These are phyloP conservation scores for Dimargaris cristalligena DNA, from an alignment of 192 early-diverging fungal species.

Conservation along the genomic window DNA sequence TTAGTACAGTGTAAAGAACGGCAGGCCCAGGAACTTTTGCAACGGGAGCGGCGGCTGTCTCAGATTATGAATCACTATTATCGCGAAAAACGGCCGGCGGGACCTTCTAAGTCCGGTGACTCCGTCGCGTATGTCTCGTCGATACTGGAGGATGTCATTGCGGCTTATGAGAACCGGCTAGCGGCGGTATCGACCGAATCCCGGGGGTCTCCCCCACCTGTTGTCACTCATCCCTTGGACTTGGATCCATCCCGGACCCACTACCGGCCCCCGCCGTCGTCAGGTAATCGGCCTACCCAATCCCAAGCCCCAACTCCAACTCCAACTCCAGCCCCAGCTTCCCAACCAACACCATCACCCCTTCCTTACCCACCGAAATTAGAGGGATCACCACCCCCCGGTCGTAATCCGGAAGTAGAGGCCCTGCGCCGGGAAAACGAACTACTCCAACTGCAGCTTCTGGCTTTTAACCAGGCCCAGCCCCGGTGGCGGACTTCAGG, in stretches of 20 bases:
- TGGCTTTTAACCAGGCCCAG: constrained; percentile 5
- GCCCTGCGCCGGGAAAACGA: constrained; percentile 5
- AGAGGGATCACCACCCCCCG: background rate
- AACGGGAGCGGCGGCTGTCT: constrained; percentile 1
- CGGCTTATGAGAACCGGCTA: constrained; percentile 3
- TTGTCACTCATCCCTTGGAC: background rate
- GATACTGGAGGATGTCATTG: background rate
- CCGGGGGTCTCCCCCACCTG: background rate
- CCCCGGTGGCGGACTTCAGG: background rate
- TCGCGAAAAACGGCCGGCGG: background rate
- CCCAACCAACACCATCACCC: no score
- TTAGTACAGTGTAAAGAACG: background rate
- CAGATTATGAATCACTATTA: background rate
- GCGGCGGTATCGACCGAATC: background rate
- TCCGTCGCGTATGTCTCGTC: background rate
- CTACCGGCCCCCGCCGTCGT: background rate
- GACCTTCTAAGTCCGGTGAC: background rate
- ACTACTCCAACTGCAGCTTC: background rate
- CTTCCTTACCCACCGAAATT: no score
- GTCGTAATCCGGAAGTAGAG: background rate
- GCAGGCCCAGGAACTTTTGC: background rate
- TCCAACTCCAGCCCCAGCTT: background rate
- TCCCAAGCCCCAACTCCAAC: background rate
- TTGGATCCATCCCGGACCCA: background rate
- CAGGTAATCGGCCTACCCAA: background rate